Evolutionary conservation across 257 asterid species (phyloP), one percentile per base, ranked within the genome.

Genomic region (Nicotiana undulata): DNA sequence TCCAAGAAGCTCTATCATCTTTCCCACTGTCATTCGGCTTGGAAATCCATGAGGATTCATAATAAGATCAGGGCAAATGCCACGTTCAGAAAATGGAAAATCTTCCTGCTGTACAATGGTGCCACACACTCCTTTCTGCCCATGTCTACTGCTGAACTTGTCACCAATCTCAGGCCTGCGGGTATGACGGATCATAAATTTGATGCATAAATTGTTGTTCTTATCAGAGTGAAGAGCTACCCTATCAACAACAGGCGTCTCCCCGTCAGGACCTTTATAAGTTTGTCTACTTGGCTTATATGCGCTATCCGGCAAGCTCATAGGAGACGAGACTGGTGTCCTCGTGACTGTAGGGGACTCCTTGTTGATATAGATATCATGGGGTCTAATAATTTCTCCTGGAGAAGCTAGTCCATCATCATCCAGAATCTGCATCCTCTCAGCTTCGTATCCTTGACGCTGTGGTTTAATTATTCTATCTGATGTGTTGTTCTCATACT

Each of bases 1-100:
- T 63, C 99, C 99, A 58, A 92, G 94, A 85, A 95, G 97, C 86
- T 95, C 99, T 75, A 95, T 90, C 98, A 95, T 93, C 88, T 95
- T 95, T 67, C 99, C 99, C 18, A 95, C 98, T 32, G 99, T 95
- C 99, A 95, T 95, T 79, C 98, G 99, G 82, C 99, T 95, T 1
- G 99, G 99, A 90, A 91, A 95, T 84, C 98, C 99, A 86, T 95
- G 99, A 82, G 98, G 99, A 88, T 95, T 95, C 99, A 95, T 95
- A 86, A 95, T 93, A 76, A 95, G 87, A 88, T 95, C 98, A n/a
- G 99, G 99, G 85, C 98, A 93, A 81, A 93, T 88, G 84, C 99
- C 99, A 74, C 97, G 97, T 83, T 95, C 99, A 63, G 97, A 92
- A 79, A 95, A 95, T 32, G 99, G 99, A 81, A 95, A 90, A 85